Base-by-base conservation (phyloP, 495 filamentous ascomycete species). In the Clavariopsis aquatica region DNA sequence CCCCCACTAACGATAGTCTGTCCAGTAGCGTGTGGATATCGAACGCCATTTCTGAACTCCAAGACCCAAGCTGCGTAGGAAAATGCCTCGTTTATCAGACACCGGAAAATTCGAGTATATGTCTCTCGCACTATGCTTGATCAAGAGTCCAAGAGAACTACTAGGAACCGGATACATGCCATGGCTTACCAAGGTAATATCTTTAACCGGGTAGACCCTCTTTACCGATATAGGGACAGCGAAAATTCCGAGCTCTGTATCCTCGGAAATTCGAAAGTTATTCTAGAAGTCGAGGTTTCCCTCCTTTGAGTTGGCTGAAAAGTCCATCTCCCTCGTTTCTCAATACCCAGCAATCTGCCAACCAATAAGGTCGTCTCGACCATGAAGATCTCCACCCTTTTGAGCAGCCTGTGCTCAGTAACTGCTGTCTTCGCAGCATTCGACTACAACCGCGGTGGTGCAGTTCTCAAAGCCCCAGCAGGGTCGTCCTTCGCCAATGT, bases 401-500 rank as follows among this genome's bases (percentile, higher is more conserved):
- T 54, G 5, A 27, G 31, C 28, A 43, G n/a, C 19, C 8, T 43
- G 6, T 58, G 26, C 20, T 60, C 34, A 12, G 17, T 24, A 20
- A 23, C 62, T n/a, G 29, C 22, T 4, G 55, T 26, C 8, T 12
- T 28, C n/a, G 62, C 54, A 31, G 62, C 62, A 2, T 65, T 52
- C 55, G 62, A 65, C 47, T 46, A 47, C 13, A 65, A 65, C 43
- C 9, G 55, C 1, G 62, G 19, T 1, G 62, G 62, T 1, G 62
- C 62, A 9, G 54, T 53, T 7, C 36, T 60, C n/a, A 65, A 65
- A 53, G 62, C 62, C 1, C 62, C 62, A 38, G 54, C 24, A 2
- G 55, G 62, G 8, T 38, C 57, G 2, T 60, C 62, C 12, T 65
- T 65, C 47, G 20, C 54, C 19, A 52, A 56, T 1, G 62, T 60